These are phyloP conservation scores for Chenopodium berlandieri DNA, from an alignment of 148 eudicot genomes.

Conservation along the genomic window DNA sequence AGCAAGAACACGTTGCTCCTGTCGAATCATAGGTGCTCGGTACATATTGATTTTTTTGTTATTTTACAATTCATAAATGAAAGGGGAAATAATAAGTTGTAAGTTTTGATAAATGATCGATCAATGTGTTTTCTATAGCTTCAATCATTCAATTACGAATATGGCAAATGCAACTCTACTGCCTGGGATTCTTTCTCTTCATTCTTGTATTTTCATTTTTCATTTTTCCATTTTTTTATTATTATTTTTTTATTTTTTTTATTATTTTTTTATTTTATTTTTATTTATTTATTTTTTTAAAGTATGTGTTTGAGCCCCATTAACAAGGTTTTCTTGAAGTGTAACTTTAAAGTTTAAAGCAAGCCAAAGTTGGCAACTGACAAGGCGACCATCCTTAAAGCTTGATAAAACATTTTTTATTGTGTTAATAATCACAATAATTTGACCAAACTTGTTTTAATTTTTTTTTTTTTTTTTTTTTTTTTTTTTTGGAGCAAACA, in stretches of 20 bases:
- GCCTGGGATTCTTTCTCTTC: neutral
- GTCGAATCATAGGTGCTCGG: slow-evolving; percentile 9
- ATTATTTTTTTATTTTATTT: too few relatives aligned
- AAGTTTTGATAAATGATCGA: slow-evolving; percentile 1
- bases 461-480: too few relatives aligned
- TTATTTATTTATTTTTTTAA: too few relatives aligned
- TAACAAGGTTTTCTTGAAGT: neutral
- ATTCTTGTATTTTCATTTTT: neutral
- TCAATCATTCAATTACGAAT: neutral
- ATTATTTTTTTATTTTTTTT: too few relatives aligned
- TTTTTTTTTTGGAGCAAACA: too few relatives aligned
- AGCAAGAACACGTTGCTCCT: neutral
- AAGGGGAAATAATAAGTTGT: slow-evolving; percentile 21
- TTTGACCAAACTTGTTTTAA: too few relatives aligned
- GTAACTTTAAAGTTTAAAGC: too few relatives aligned
- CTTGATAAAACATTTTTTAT: too few relatives aligned
- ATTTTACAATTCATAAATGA: slow-evolving; percentile 13
- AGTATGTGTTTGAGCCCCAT: neutral
- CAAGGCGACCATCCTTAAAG: too few relatives aligned
- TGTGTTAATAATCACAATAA: too few relatives aligned
- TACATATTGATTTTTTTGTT: slow-evolving; percentile 23
- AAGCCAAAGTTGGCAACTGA: too few relatives aligned
- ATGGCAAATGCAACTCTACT: neutral
- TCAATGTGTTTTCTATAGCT: neutral
- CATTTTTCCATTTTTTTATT: too few relatives aligned